Evolutionary conservation across 495 filamentous ascomycete genomes (phyloP).

Genomic region (Talaromyces trachyspermus): DNA sequence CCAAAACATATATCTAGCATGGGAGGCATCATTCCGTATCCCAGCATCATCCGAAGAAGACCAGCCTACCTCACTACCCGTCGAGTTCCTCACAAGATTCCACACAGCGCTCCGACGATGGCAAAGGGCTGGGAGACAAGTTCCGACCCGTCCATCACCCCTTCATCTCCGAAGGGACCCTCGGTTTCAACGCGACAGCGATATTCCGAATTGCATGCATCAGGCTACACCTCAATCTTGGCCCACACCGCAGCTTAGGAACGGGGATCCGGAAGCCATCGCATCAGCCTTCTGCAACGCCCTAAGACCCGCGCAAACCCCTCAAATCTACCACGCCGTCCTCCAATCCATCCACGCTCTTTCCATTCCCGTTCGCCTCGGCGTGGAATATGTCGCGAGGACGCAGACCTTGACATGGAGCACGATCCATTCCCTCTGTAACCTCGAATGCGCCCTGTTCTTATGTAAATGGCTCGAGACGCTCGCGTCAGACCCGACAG

Average conservation of each 20-base stretch:
- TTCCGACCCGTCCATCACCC: slow-evolving; percentile 27
- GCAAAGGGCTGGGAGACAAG: slow-evolving; percentile 27
- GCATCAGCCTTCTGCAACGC: slow-evolving; percentile 10
- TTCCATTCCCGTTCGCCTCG: slow-evolving; percentile 31
- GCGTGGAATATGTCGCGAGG: slow-evolving; percentile 37
- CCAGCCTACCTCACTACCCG: slow-evolving; percentile 17
- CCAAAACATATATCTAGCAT: slow-evolving; percentile 22
- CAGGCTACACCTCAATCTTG: slow-evolving; percentile 23
- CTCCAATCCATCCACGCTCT: slow-evolving; percentile 33
- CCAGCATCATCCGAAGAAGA: slow-evolving; percentile 6
- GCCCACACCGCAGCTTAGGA: slow-evolving; percentile 22
- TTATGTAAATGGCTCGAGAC: slow-evolving; percentile 40
- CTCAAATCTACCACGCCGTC: slow-evolving; percentile 22
- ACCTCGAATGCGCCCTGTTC: slow-evolving; percentile 41
- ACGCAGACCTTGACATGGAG: slow-evolving; percentile 44
- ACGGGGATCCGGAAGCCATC: slow-evolving; percentile 14
- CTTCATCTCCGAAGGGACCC: slow-evolving; percentile 26
- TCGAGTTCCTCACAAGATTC: slow-evolving; percentile 16
- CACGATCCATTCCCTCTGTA: slow-evolving; percentile 40
- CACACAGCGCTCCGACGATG: slow-evolving; percentile 34
- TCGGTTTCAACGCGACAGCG: slow-evolving; percentile 32
- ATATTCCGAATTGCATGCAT: slow-evolving; percentile 30
- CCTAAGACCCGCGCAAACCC: slow-evolving; percentile 10
- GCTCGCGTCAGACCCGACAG: slow-evolving; percentile 1
- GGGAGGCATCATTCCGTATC: slow-evolving; percentile 29